Base-by-base conservation (phyloP, 2,329 filamentous ascomycete species). In the Hymenoscyphus repandus region DNA sequence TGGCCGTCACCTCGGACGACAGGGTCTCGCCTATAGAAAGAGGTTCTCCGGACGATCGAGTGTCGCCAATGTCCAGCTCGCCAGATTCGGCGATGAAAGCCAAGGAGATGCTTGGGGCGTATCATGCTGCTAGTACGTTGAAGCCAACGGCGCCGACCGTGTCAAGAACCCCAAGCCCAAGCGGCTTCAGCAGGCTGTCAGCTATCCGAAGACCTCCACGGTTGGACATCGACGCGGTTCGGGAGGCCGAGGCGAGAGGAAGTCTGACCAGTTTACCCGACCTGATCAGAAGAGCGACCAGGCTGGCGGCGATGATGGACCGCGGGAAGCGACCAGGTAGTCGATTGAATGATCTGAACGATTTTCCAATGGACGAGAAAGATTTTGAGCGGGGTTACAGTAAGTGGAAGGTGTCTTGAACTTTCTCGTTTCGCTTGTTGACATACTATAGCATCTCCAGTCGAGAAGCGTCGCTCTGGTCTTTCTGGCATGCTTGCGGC, bases 251-350 rank as follows among this genome's bases (percentile, higher is more conserved):
- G 68, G 81, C 86, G 1, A 82, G 93, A 63, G 91, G 90, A 3
- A 96, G 91, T 66, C 75, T 96, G 56, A 97, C 93, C 1, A 96
- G 91, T 69, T 73, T 99, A 52, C 87, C 91, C 0, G 93, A 97
- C 66, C 73, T 99, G 53, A 97, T 99, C 59, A 79, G 83, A 62
- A 82, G 93, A 60, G 93, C 93, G 10, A 97, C 92, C 0, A 83
- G 82, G 58, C 73, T 97, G 34, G 92, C 91, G 13, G 82, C 88
- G 0, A 90, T 95, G 69, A 83, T 99, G 52, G 92, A 97, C 62
- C 84, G 84, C 58, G 92, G 92, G 11, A 85, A 74, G 56, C 72
- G 82, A 58, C 82, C 82, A 27, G 79, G 73, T 18, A 85, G 82
- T 61, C 74, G 77, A 13, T 70, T 82, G 44, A 76, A 79, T 38